phyloP scores from a whole-genome alignment of 192 early-diverging fungal genomes.

The Endogone sp. region DNA sequence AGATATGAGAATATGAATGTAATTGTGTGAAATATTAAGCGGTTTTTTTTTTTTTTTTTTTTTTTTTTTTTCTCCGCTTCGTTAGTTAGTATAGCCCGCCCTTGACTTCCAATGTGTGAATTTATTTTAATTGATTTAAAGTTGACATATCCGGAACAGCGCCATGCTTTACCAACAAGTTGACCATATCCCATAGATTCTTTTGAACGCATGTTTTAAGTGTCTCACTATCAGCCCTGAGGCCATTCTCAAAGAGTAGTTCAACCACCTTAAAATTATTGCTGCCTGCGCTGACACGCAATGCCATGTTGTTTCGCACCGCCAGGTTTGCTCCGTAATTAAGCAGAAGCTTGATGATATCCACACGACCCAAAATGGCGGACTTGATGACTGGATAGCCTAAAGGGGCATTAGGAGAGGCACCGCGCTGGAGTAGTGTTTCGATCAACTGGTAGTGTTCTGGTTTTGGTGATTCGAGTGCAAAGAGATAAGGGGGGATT shows the following conservation, averaged over 20 bases:
- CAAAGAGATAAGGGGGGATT: slow-evolving; percentile 31
- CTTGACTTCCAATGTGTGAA: background rate
- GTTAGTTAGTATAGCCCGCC: too few relatives aligned
- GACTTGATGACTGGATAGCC: slow-evolving; percentile 41
- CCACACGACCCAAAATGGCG: slow-evolving; percentile 21
- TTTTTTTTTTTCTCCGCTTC: background rate
- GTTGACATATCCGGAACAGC: slow-evolving; percentile 32
- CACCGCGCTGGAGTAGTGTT: slow-evolving; percentile 28
- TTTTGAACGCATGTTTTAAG: slow-evolving; percentile 28
- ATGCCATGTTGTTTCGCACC: slow-evolving; percentile 26
- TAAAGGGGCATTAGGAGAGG: slow-evolving; percentile 24
- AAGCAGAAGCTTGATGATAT: slow-evolving; percentile 27
- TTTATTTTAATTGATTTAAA: slow-evolving; percentile 3
- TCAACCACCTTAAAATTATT: slow-evolving; percentile 25
- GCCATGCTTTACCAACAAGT: slow-evolving; percentile 33
- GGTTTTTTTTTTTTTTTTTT: background rate
- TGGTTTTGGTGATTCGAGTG: background rate
- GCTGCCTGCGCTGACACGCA: slow-evolving; percentile 15
- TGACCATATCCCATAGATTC: slow-evolving; percentile 24
- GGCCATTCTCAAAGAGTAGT: slow-evolving; percentile 29
- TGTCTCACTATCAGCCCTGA: slow-evolving; percentile 23
- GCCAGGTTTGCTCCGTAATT: slow-evolving; percentile 20
- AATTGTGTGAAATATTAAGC: too few relatives aligned
- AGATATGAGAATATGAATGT: too few relatives aligned
- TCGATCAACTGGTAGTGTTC: slow-evolving; percentile 12